These are phyloP conservation scores for Sporormia fimetaria DNA, from an alignment of 495 filamentous ascomycete species.

Conservation along the genomic window DNA sequence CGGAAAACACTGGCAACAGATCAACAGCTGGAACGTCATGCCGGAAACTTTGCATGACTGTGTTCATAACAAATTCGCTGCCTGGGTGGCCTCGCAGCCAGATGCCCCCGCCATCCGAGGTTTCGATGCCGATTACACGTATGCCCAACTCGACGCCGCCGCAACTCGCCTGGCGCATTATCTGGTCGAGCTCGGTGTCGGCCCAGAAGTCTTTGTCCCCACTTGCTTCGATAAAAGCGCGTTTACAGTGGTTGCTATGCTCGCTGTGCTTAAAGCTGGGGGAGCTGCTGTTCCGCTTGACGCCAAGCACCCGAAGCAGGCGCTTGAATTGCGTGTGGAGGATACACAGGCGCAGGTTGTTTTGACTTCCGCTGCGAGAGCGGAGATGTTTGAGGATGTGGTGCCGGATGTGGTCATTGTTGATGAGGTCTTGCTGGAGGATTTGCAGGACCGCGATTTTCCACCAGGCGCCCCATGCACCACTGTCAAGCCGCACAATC, in stretches of 20 bases:
- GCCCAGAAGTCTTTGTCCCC: conserved; percentile 40
- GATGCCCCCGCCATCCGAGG: conserved; percentile 20
- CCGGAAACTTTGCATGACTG: conserved; percentile 19
- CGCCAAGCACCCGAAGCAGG: conserved; percentile 21
- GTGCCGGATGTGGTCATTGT: conserved; percentile 23
- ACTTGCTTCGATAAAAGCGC: conserved; percentile 44
- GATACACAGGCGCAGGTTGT: conserved; percentile 20
- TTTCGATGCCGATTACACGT: conserved; percentile 23
- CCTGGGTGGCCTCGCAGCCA: conserved; percentile 9
- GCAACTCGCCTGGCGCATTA: conserved; percentile 17
- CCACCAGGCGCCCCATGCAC: conserved; percentile 7
- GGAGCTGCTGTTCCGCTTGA: conserved; percentile 25
- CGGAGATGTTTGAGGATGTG: conserved; percentile 21
- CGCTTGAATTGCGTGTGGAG: conserved; percentile 19
- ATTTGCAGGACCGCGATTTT: conserved; percentile 4
- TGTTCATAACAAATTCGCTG: conserved; percentile 17
- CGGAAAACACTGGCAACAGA: conserved; percentile 18
- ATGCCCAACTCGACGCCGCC: conserved; percentile 14
- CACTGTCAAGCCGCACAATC: conserved; percentile 14
- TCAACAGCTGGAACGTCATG: conserved; percentile 19
- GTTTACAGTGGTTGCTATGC: conserved; percentile 34
- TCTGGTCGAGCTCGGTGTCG: conserved; percentile 33
- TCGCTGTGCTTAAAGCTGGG: conserved; percentile 35
- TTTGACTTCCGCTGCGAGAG: conserved; percentile 12
- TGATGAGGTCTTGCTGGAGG: conserved; percentile 16